Conservation (phyloP, 345 rosid species). For the Schrenkiella parvula region DNA sequence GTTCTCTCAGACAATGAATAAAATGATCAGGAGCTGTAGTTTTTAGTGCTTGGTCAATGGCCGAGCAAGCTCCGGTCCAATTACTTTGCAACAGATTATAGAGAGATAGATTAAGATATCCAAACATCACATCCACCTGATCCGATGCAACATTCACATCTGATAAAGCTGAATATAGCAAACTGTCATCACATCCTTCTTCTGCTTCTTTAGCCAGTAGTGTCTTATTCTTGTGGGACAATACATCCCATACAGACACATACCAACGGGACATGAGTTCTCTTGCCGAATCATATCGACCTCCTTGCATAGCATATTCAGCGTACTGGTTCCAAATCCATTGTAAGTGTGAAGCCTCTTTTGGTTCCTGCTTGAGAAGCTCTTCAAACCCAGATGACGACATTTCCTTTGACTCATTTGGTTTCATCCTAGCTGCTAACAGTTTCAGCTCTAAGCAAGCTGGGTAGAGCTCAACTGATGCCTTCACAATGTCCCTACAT, state of each 20-base stretch:
- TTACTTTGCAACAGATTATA: slow-evolving; percentile 55
- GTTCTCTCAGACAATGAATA: slow-evolving; percentile 65
- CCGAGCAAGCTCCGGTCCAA: slow-evolving; percentile 41
- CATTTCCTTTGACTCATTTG: slow-evolving; percentile 31
- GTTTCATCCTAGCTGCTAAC: slow-evolving; percentile 53
- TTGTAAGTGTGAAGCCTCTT: slow-evolving; percentile 58
- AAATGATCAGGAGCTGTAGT: slow-evolving; percentile 46
- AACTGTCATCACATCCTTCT: slow-evolving; percentile 13
- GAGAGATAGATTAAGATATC: slow-evolving; percentile 73
- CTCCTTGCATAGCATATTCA: slow-evolving; percentile 56
- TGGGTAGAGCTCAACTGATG: slow-evolving; percentile 54
- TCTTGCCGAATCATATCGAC: slow-evolving; percentile 47
- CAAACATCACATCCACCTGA: slow-evolving; percentile 59
- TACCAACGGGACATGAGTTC: slow-evolving; percentile 68
- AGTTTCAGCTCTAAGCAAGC: slow-evolving; percentile 65
- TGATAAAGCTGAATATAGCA: slow-evolving; percentile 30
- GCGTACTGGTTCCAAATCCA: slow-evolving; percentile 94
- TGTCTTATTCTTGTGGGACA: slow-evolving; percentile 23
- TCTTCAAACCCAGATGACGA: slow-evolving; percentile 58
- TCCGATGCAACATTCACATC: slow-evolving; percentile 26
- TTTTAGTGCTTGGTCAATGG: slow-evolving; percentile 59
- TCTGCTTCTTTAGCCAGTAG: slow-evolving; percentile 17
- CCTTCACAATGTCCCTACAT: slow-evolving; percentile 46
- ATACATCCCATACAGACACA: slow-evolving; percentile 44
- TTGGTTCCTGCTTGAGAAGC: slow-evolving; percentile 60